phyloP scores from a whole-genome alignment of 2,329 filamentous ascomycete genomes.

The Fusarium piperis region DNA sequence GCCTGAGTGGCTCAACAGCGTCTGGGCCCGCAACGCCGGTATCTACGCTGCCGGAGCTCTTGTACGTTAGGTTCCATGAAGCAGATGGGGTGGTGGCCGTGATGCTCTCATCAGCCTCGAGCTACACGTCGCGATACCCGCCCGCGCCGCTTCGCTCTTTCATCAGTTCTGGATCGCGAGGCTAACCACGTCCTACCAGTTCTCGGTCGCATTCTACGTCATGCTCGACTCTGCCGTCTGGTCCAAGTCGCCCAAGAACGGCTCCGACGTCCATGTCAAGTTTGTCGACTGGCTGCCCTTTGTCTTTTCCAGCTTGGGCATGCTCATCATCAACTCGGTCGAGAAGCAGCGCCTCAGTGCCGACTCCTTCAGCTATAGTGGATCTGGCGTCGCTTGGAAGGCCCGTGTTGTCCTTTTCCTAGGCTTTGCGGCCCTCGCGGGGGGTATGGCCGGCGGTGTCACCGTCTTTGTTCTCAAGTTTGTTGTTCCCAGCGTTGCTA shows the following conservation, averaged over 20 bases:
- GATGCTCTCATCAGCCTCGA: neutral
- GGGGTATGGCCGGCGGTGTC: slow-evolving; percentile 75
- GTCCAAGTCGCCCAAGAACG: slow-evolving; percentile 70
- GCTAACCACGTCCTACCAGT: slow-evolving; percentile 50
- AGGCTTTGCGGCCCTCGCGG: slow-evolving; percentile 71
- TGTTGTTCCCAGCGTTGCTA: slow-evolving; percentile 64
- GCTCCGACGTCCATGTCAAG: slow-evolving; percentile 67
- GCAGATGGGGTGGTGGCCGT: neutral
- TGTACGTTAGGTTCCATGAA: slow-evolving; percentile 55
- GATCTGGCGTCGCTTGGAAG: slow-evolving; percentile 73
- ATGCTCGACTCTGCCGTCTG: slow-evolving; percentile 75
- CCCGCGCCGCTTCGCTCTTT: neutral
- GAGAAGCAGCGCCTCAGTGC: slow-evolving; percentile 72
- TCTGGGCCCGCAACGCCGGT: slow-evolving; percentile 70
- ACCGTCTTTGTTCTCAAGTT: slow-evolving; percentile 75
- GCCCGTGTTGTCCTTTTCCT: slow-evolving; percentile 74
- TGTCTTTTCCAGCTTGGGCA: slow-evolving; percentile 72
- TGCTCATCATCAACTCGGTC: slow-evolving; percentile 77
- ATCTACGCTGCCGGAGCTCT: slow-evolving; percentile 71
- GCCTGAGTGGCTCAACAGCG: slow-evolving; percentile 74
- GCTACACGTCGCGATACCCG: neutral
- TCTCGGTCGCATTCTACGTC: slow-evolving; percentile 74
- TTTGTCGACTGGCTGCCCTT: slow-evolving; percentile 77
- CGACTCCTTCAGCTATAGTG: slow-evolving; percentile 71
- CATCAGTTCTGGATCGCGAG: neutral